phyloP scores from a whole-genome alignment of 805 yeast genomes.

The Candida corydali region DNA sequence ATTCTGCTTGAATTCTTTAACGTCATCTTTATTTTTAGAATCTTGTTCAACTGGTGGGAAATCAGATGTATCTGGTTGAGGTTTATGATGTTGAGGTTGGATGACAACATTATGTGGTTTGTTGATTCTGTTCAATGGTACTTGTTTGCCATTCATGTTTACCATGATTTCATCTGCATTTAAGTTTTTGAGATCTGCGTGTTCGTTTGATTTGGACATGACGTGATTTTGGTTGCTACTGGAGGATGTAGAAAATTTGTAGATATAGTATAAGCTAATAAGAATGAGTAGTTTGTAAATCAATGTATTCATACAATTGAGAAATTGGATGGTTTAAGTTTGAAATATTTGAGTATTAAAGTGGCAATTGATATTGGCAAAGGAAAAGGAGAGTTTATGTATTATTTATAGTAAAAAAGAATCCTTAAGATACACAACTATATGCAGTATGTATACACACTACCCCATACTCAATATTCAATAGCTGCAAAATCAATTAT shows the following conservation, averaged over 20 bases:
- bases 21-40: slow-evolving; percentile 1
- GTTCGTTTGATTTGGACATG: slow-evolving; percentile 9
- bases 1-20: slow-evolving; percentile 3
- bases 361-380: no score
- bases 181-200: slow-evolving; percentile 8
- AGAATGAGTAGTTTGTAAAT: slow-evolving; percentile 6
- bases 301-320: slow-evolving; percentile 9
- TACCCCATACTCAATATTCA: no score
- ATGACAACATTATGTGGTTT: slow-evolving; percentile 34
- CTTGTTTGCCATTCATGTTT: slow-evolving; percentile 32
- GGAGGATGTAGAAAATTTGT: slow-evolving; percentile 1
- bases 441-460: no score
- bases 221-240: not conserved
- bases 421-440: no score
- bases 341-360: no score
- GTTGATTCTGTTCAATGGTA: slow-evolving; percentile 33
- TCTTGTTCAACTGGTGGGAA: slow-evolving; percentile 5
- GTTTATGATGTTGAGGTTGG: slow-evolving; percentile 9
- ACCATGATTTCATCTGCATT: slow-evolving; percentile 22
- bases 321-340: no score
- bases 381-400: no score
- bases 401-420: no score
- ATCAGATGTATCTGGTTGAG: not conserved
- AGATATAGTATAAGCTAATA: slow-evolving; percentile 5
- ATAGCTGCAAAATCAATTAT: no score